A percentile compares a stretch with the other conserved stretches of the same genome.
Conservation (phyloP, 768 basidiomycete genomes). For the Lepiota venenata region DNA sequence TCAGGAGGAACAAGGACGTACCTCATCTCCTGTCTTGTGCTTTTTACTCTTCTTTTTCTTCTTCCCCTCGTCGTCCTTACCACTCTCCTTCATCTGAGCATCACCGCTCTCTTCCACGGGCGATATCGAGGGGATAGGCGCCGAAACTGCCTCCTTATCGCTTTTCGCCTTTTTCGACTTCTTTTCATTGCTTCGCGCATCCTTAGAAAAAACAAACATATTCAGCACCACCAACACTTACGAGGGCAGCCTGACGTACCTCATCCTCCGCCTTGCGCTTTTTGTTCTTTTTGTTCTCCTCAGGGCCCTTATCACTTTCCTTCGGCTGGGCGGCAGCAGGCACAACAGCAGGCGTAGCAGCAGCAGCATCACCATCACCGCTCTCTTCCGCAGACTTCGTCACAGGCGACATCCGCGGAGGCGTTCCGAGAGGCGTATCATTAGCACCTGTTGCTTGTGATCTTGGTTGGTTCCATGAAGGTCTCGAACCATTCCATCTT, state of each 20-base stretch:
- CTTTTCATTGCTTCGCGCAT: no score
- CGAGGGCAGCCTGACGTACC: slow-evolving; percentile 5
- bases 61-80: slow-evolving; percentile 27
- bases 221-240: not conserved
- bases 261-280: slow-evolving; percentile 12
- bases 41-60: slow-evolving; percentile 37
- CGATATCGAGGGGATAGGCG: no score
- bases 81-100: slow-evolving; percentile 19
- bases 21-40: slow-evolving; percentile 31
- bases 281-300: slow-evolving; percentile 1
- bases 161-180: no score
- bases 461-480: slow-evolving; percentile 24
- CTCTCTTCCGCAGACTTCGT: slow-evolving; percentile 13
- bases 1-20: slow-evolving; percentile 11
- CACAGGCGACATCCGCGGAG: slow-evolving; percentile 36
- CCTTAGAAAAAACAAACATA: not conserved
- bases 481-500: slow-evolving; percentile 4
- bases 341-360: no score
- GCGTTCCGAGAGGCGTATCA: slow-evolving; percentile 65
- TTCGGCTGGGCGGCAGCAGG: slow-evolving; percentile 9
- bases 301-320: not conserved
- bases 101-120: no score
- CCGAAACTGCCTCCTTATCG: no score
- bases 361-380: not conserved
- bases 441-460: slow-evolving; percentile 59